phyloP scores from a whole-genome alignment of 768 basidiomycete genomes.

The Mrakia hoshinonis region DNA sequence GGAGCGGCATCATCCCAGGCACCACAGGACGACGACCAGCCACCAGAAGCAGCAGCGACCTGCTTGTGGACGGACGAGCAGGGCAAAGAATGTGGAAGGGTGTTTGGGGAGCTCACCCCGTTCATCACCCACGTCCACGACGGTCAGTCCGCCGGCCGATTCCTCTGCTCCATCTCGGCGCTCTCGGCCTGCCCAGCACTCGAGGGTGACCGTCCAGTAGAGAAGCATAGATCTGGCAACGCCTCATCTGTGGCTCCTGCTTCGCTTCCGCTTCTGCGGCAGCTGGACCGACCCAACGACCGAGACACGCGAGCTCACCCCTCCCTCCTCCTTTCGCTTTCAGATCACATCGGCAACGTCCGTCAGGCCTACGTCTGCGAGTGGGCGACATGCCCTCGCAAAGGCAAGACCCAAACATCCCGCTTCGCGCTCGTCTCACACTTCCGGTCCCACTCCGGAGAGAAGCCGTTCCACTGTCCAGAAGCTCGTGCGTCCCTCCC shows the following conservation, averaged over 20 bases:
- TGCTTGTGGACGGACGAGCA: slow-evolving; percentile 57
- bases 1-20: not conserved
- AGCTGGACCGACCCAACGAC: not conserved
- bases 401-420: slow-evolving; percentile 75
- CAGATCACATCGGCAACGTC: slow-evolving; percentile 69
- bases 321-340: slow-evolving; percentile 18
- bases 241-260: no score
- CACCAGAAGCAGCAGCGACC: not conserved
- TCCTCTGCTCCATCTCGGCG: not conserved
- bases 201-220: not conserved
- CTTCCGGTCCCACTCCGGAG: slow-evolving; percentile 83
- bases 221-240: not conserved
- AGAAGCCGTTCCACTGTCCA: slow-evolving; percentile 46
- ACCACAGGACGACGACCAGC: no score
- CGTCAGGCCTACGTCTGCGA: slow-evolving; percentile 82
- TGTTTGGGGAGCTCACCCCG: slow-evolving; percentile 12
- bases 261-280: not conserved
- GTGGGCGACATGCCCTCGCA: slow-evolving; percentile 72
- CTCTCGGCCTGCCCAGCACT: no score
- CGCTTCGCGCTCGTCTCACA: slow-evolving; percentile 86
- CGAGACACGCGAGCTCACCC: not conserved
- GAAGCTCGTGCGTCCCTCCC: slow-evolving; percentile 2
- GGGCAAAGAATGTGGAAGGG: slow-evolving; percentile 54
- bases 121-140: slow-evolving; percentile 76
- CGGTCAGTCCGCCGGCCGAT: slow-evolving; percentile 47